Evolutionary conservation across 257 asterid genomes (phyloP).

Genomic region (Jacaranda copaia): DNA sequence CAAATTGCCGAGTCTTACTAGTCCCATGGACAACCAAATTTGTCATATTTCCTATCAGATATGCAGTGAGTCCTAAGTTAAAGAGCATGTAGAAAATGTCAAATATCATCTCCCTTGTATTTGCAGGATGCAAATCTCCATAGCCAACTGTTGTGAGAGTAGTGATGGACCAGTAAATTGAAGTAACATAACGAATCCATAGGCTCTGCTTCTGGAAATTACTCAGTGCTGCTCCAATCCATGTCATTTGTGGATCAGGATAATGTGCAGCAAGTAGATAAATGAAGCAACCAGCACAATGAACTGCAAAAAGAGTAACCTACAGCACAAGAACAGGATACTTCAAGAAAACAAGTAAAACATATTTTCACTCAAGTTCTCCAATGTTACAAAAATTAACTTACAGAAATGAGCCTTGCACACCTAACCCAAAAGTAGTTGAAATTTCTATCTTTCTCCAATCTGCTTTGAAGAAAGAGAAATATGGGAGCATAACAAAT

Average conservation of each 20-base stretch:
- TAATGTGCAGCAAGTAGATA: slow-evolving; percentile 82
- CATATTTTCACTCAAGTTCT: neutral
- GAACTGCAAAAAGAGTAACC: slow-evolving; percentile 97
- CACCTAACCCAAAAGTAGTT: slow-evolving; percentile 95
- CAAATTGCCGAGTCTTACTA: slow-evolving; percentile 85
- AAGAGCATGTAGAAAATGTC: slow-evolving; percentile 89
- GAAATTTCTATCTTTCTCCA: slow-evolving; percentile 91
- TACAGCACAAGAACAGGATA: slow-evolving; percentile 34
- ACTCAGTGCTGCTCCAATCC: slow-evolving; percentile 81
- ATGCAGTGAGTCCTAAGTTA: slow-evolving; percentile 89
- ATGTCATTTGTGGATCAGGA: slow-evolving; percentile 63
- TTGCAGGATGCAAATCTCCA: slow-evolving; percentile 93
- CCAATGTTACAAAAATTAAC: slow-evolving; percentile 36
- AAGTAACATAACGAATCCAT: slow-evolving; percentile 83
- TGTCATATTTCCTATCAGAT: slow-evolving; percentile 97
- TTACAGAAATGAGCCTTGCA: slow-evolving; percentile 84
- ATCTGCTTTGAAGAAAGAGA: slow-evolving; percentile 49
- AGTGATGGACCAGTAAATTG: slow-evolving; percentile 94
- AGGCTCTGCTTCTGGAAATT: slow-evolving; percentile 68
- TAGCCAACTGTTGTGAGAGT: slow-evolving; percentile 96
- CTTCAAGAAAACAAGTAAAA: neutral
- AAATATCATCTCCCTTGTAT: slow-evolving; percentile 86
- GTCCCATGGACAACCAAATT: slow-evolving; percentile 94
- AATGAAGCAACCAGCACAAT: slow-evolving; percentile 93
- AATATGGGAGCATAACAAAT: neutral